These are phyloP conservation scores for Leonotis leonurus DNA, from an alignment of 257 asterid genomes.

Conservation along the genomic window DNA sequence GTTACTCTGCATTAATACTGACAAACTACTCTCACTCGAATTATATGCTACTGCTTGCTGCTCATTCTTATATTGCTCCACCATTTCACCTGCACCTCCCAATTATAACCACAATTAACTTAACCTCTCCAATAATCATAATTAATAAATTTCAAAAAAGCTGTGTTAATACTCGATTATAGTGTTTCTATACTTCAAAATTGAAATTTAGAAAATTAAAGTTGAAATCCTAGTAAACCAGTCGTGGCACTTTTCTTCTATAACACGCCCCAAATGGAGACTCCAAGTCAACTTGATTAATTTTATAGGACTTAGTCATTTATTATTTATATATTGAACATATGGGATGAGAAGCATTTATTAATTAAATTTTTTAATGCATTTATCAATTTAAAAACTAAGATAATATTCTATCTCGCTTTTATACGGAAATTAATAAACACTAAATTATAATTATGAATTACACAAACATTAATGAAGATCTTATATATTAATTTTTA, in stretches of 20 bases:
- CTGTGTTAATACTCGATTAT: not conserved
- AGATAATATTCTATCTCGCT: too few relatives aligned
- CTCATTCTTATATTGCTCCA: conserved; percentile 6
- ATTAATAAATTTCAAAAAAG: not conserved
- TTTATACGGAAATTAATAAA: too few relatives aligned
- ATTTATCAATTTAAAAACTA: too few relatives aligned
- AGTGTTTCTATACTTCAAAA: not conserved
- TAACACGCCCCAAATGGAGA: not conserved
- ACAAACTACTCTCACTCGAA: conserved; percentile 10
- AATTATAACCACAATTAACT: too few relatives aligned
- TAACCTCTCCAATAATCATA: not conserved
- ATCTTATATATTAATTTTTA: too few relatives aligned
- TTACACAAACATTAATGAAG: too few relatives aligned
- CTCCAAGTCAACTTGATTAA: not conserved
- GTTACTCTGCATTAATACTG: not conserved
- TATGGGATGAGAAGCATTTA: not conserved
- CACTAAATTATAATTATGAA: too few relatives aligned
- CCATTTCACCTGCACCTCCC: conserved; percentile 13
- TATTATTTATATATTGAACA: not conserved
- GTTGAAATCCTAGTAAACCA: not conserved
- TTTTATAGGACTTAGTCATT: not conserved
- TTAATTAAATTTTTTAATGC: not conserved
- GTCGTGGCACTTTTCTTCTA: not conserved
- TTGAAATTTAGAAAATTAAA: not conserved
- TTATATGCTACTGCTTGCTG: conserved; percentile 8